A percentile compares a stretch with the other conserved stretches of the same genome.
phyloP scores from a whole-genome alignment of 2,329 filamentous ascomycete genomes.

The Paradendryphiella salina region DNA sequence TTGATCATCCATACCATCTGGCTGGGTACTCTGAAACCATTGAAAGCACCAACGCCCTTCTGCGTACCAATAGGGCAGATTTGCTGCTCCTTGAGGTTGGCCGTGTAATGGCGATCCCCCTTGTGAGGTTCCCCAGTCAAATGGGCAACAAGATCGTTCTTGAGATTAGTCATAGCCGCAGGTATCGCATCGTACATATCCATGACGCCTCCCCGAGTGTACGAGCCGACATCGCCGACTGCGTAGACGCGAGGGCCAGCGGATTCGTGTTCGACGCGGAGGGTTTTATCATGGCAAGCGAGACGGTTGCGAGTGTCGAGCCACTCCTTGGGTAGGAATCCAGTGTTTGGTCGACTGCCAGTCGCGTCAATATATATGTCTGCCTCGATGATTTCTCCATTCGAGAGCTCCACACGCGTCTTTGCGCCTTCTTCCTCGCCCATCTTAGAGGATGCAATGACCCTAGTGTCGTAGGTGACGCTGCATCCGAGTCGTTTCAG shows the following conservation, averaged over 20 bases:
- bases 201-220: constrained; percentile 52
- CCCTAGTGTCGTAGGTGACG: constrained; percentile 48
- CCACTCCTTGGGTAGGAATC: constrained; percentile 56
- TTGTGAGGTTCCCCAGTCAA: constrained; percentile 29
- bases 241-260: constrained; percentile 53
- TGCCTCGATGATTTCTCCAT: constrained; percentile 54
- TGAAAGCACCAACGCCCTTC: constrained; percentile 46
- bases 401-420: constrained; percentile 47
- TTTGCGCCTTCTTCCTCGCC: constrained; percentile 47
- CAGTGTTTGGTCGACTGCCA: constrained; percentile 57
- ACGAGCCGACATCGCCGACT: constrained; percentile 55
- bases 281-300: constrained; percentile 52
- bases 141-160: constrained; percentile 50
- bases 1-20: constrained; percentile 51
- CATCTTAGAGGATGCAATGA: constrained; percentile 33
- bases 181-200: constrained; percentile 50
- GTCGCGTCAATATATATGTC: constrained; percentile 61
- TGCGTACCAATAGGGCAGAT: constrained; percentile 43
- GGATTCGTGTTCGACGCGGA: constrained; percentile 51
- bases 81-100: constrained; percentile 42
- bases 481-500: constrained; percentile 55
- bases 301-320: constrained; percentile 56
- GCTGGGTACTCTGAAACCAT: constrained; percentile 46
- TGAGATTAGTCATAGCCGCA: constrained; percentile 52
- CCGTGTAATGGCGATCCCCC: constrained; percentile 39